These are phyloP conservation scores for Daldinia concentrica DNA, from an alignment of 495 filamentous ascomycete species.

Conservation along the genomic window DNA sequence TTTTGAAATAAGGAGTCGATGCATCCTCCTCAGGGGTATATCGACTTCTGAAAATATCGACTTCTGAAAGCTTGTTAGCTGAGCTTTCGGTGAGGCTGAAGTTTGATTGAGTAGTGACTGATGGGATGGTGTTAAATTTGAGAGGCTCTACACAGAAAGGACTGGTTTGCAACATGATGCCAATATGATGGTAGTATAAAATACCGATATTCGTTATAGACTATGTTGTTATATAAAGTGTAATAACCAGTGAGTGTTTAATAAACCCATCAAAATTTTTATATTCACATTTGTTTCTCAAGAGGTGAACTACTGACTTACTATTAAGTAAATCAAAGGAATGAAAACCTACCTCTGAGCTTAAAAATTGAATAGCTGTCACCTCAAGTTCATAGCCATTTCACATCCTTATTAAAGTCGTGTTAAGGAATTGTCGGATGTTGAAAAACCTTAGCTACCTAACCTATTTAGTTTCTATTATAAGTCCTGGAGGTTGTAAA, in stretches of 20 bases:
- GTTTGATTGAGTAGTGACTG: background rate
- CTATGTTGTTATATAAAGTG: background rate
- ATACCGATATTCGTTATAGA: background rate
- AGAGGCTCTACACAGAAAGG: background rate
- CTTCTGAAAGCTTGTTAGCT: conserved; percentile 25
- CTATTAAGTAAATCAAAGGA: background rate
- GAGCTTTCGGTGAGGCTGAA: background rate
- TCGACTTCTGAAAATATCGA: conserved; percentile 9
- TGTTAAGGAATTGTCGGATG: background rate
- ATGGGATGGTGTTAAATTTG: background rate
- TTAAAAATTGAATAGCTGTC: background rate
- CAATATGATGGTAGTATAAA: background rate
- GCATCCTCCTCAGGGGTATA: conserved; percentile 11
- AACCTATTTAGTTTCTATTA: background rate
- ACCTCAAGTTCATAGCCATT: background rate
- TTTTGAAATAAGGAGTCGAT: conserved; percentile 7
- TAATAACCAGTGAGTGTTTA: background rate
- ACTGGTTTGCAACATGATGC: background rate
- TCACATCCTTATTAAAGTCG: background rate
- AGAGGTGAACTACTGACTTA: background rate
- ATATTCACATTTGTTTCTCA: background rate
- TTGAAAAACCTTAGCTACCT: background rate
- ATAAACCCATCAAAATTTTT: background rate
- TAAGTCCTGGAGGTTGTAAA: background rate
- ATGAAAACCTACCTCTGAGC: conserved; percentile 10